A percentile compares a stretch with the other conserved stretches of the same genome.
Evolutionary conservation across 371 early-diverging fungal genomes (phyloP).

Genomic region (Funneliformis caledonium): DNA sequence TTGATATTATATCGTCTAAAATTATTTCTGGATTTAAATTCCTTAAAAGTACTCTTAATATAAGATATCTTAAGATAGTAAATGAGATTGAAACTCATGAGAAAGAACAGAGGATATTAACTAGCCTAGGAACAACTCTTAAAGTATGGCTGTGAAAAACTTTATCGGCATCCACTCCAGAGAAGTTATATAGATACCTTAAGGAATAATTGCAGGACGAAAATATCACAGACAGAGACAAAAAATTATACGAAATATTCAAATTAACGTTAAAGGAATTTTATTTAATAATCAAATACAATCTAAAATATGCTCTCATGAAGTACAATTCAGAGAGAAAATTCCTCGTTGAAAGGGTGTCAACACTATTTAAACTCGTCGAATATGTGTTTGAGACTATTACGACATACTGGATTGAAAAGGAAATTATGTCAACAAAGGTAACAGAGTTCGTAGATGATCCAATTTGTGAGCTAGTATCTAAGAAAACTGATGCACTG

Average conservation of each 20-base stretch:
- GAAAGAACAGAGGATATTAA: conserved; percentile 27
- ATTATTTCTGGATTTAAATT: conserved; percentile 36
- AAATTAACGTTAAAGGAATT: conserved; percentile 8
- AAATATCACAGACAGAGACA: conserved; percentile 25
- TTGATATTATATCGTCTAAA: conserved; percentile 22
- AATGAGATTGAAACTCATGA: conserved; percentile 31
- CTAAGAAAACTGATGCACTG: conserved; percentile 31
- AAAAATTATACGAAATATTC: conserved; percentile 23
- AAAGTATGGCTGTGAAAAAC: not conserved
- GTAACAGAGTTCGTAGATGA: conserved; percentile 24
- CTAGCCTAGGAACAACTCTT: conserved; percentile 28
- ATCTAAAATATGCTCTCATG: conserved; percentile 15
- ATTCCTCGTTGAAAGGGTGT: conserved; percentile 29
- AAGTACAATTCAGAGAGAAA: conserved; percentile 36
- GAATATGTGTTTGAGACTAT: conserved; percentile 31
- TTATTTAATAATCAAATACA: conserved; percentile 27
- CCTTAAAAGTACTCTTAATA: conserved; percentile 32
- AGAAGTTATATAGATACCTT: conserved; percentile 21
- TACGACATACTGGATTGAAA: conserved; percentile 32
- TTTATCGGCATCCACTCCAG: conserved; percentile 22
- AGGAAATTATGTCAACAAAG: conserved; percentile 33
- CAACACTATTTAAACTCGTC: conserved; percentile 32
- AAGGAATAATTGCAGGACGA: conserved; percentile 17
- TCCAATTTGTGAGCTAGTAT: conserved; percentile 21
- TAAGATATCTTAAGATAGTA: conserved; percentile 34